These are phyloP conservation scores for Tothia fuscella DNA, from an alignment of 2,329 filamentous ascomycete genomes.

Conservation along the genomic window DNA sequence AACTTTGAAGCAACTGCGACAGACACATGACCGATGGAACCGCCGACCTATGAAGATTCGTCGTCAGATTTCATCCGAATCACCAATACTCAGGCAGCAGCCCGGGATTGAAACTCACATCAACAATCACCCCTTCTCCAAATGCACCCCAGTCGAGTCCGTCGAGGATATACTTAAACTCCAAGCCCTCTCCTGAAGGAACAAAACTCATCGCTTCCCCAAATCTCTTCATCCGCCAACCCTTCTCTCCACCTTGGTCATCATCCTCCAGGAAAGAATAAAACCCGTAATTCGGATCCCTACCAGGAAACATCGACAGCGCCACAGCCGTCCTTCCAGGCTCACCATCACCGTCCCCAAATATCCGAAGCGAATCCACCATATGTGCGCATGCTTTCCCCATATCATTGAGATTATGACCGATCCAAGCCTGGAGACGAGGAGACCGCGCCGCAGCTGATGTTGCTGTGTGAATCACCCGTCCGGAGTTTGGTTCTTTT, in stretches of 20 bases:
- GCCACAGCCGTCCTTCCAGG: constrained; percentile 19
- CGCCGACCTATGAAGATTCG: too few species aligned
- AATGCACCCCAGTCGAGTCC: constrained; percentile 4
- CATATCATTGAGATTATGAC: constrained; percentile 9
- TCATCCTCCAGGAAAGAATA: constrained; percentile 21
- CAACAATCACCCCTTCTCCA: constrained; percentile 8
- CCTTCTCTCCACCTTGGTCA: constrained; percentile 18
- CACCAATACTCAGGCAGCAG: too few species aligned
- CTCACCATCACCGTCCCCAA: constrained; percentile 12
- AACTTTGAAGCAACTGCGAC: neutral
- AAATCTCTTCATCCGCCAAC: constrained; percentile 22
- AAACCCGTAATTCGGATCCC: neutral
- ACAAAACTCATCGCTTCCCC: constrained; percentile 23
- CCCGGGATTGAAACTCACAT: constrained; percentile 10
- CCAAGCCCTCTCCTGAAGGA: constrained; percentile 20
- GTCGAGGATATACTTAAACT: constrained; percentile 14
- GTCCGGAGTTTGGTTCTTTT: neutral
- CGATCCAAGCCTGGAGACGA: constrained; percentile 5
- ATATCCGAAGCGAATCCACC: neutral
- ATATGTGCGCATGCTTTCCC: constrained; percentile 5
- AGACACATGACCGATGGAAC: neutral
- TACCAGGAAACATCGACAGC: constrained; percentile 20
- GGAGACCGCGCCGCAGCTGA: neutral
- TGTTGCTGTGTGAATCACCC: constrained; percentile 9
- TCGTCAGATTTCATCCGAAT: too few species aligned